Evolutionary conservation across 2,329 filamentous ascomycete species (phyloP), one percentile per base, ranked within the genome.

Genomic region (Aspergillus floridensis): DNA sequence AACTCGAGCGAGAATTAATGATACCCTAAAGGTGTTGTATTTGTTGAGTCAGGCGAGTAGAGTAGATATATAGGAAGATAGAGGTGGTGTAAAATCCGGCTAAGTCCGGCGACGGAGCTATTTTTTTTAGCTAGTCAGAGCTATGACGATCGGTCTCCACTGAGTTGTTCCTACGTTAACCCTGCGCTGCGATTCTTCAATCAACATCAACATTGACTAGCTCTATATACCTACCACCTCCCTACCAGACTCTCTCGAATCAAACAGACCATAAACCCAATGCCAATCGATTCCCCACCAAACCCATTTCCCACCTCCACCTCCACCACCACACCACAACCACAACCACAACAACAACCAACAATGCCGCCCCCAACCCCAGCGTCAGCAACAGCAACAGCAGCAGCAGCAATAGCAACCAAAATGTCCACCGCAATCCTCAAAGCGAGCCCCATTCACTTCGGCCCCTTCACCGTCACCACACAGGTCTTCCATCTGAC

Each of bases 401-500:
- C 22, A 4, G 22, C 22, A 22, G 22, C 22, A 22, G 22, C 22
- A 22, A 22, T 22, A 22, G 22, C 22, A 22, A 50, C 32, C 14
- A 57, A 49, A 35, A 67, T 67, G 63, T 53, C 59, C 55, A 52
- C 69, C 53, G 21, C 49, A 38, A 60, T 66, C 38, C 53, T 68
- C 44, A 72, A 70, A 66, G 74, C 69, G 44, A 72, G 74, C 16
- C 71, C 71, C 48, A 79, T 93, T 66, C 81, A 86, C 70, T 95
- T 96, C 70, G 91, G 91, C 14, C 84, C 87, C 8, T 93, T 90
- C 71, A 81, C 90, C 59, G 89, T 96, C 57, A 90, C 90, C 12
- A 81, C 85, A 19, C 90, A 92, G 80, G 91, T 97, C 79, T 98
- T 98, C 80, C 86, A 96, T 76, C 82, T 82, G 65, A 96, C 93